phyloP scores from a whole-genome alignment of 2,329 filamentous ascomycete species.

The Pseudogymnoascus sp. region DNA sequence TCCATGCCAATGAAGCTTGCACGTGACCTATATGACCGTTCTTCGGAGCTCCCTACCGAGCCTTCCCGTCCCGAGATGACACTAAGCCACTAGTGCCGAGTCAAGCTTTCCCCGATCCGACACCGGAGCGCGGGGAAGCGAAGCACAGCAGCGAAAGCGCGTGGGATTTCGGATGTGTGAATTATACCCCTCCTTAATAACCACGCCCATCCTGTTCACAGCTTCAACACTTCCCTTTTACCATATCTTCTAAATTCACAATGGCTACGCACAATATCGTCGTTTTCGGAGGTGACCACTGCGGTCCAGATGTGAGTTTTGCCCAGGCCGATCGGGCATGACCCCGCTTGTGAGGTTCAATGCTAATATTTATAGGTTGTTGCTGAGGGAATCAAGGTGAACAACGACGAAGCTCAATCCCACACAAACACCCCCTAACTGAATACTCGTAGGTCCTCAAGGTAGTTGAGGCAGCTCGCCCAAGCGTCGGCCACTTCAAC shows the following conservation, averaged over 20 bases:
- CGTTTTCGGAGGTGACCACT: constrained; percentile 76
- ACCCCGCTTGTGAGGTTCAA: constrained; percentile 11
- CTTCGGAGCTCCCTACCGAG: constrained; percentile 3
- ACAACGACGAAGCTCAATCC: neutral
- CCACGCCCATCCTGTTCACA: neutral
- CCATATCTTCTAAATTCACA: constrained; percentile 19
- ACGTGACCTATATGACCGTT: constrained; percentile 3
- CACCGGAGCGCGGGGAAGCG: constrained; percentile 8
- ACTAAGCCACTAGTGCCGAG: constrained; percentile 6
- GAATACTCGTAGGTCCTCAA: constrained; percentile 59
- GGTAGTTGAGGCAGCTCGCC: constrained; percentile 63
- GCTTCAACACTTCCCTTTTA: neutral
- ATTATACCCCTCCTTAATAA: constrained; percentile 5
- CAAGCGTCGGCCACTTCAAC: constrained; percentile 69
- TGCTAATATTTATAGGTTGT: constrained; percentile 52
- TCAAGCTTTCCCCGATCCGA: constrained; percentile 9
- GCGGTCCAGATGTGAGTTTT: constrained; percentile 66
- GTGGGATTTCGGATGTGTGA: constrained; percentile 1
- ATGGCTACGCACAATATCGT: constrained; percentile 73
- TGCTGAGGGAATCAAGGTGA: constrained; percentile 76
- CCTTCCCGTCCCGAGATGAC: constrained; percentile 5
- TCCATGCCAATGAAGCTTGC: neutral
- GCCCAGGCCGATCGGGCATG: constrained; percentile 6
- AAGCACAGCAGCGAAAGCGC: constrained; percentile 3
- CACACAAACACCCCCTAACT: neutral